Conservation (phyloP, 2,329 filamentous ascomycete species). For the Ilyonectria sp. region DNA sequence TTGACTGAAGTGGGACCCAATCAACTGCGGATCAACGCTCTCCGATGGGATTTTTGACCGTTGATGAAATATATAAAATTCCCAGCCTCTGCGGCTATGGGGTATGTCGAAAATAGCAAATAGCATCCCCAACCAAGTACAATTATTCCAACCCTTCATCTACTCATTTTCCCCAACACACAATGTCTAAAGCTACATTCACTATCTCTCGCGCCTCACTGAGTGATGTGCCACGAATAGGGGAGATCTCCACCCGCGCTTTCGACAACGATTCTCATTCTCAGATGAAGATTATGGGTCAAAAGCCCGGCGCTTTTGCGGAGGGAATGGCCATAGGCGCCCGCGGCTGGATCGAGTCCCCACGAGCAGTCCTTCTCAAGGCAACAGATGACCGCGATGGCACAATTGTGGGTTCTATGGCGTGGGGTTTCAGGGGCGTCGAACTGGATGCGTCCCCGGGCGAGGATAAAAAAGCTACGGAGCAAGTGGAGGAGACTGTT, state of each 20-base stretch:
- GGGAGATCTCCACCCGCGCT: constrained; percentile 27
- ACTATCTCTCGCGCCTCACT: neutral
- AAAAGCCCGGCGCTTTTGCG: constrained; percentile 48
- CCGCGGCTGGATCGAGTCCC: constrained; percentile 40
- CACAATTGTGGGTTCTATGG: constrained; percentile 48
- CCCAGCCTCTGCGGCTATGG: too few relatives aligned
- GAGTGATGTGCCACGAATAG: neutral
- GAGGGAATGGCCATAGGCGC: constrained; percentile 45
- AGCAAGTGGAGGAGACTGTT: too few relatives aligned
- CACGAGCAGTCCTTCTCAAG: constrained; percentile 50
- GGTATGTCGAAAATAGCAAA: too few relatives aligned
- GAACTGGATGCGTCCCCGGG: constrained; percentile 1
- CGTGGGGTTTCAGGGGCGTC: constrained; percentile 53
- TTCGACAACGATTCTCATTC: constrained; percentile 55
- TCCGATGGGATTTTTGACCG: neutral
- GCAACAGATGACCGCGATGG: constrained; percentile 50
- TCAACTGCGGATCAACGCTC: neutral
- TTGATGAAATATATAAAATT: neutral
- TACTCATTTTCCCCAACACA: neutral
- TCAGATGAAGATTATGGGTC: constrained; percentile 53
- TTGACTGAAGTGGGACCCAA: neutral
- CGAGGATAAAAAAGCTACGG: neutral
- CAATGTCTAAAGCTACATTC: neutral
- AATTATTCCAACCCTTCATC: neutral
- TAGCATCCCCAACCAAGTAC: too few relatives aligned